Evolutionary conservation across 768 basidiomycete genomes (phyloP).

Genomic region (Hysterangium stoloniferum): DNA sequence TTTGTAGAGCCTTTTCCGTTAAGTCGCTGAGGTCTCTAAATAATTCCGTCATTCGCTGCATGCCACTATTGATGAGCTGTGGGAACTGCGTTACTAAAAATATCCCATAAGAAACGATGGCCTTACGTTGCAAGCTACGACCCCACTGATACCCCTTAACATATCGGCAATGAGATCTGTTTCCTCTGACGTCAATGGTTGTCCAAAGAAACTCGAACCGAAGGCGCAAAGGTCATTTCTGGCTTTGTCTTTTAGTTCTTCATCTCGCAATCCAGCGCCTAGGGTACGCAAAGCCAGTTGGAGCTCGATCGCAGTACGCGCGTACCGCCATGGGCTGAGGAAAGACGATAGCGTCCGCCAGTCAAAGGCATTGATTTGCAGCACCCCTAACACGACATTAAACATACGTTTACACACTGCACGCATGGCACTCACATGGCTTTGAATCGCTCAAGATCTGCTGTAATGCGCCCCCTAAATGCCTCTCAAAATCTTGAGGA

Average conservation of each 20-base stretch:
- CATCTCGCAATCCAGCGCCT: constrained; percentile 56
- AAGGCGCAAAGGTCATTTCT: constrained; percentile 58
- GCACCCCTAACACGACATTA: constrained; percentile 1
- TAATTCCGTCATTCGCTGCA: constrained; percentile 55
- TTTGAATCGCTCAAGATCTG: constrained; percentile 57
- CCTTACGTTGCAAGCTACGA: constrained; percentile 60
- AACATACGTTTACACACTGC: not conserved
- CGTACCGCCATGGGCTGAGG: constrained; percentile 77
- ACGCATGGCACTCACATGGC: constrained; percentile 35
- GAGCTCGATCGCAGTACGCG: constrained; percentile 72
- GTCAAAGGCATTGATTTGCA: constrained; percentile 45
- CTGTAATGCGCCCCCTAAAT: constrained; percentile 57
- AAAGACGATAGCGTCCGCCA: constrained; percentile 58
- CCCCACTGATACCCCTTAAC: constrained; percentile 57
- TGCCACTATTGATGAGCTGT: constrained; percentile 70
- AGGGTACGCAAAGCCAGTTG: constrained; percentile 70
- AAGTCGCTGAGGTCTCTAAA: constrained; percentile 25
- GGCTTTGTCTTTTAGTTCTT: constrained; percentile 44
- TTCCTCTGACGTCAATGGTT: constrained; percentile 69
- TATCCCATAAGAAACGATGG: not conserved
- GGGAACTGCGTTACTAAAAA: constrained; percentile 1
- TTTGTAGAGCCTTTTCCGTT: constrained; percentile 23
- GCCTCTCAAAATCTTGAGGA: constrained; percentile 47
- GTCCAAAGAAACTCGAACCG: constrained; percentile 58
- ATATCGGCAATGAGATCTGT: constrained; percentile 82